phyloP scores from a whole-genome alignment of 1,139 yeast species.

The Ogataea hybrid region DNA sequence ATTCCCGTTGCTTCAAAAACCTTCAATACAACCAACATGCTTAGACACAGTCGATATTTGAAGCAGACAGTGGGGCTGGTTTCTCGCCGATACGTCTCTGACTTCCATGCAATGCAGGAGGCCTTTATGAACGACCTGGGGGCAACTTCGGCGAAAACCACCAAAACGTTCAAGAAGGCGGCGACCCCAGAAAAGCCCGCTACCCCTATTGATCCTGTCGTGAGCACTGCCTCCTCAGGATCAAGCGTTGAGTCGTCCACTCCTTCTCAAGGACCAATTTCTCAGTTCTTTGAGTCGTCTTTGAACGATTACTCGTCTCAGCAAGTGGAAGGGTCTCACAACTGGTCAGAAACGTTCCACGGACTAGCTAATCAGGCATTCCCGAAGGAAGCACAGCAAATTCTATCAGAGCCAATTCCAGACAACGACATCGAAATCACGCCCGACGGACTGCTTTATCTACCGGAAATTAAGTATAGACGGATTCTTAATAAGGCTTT shows the following conservation, averaged over 20 bases:
- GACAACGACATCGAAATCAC: slow-evolving; percentile 84
- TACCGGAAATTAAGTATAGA: slow-evolving; percentile 94
- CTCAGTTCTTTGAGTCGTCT: slow-evolving; percentile 20
- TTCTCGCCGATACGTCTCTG: slow-evolving; percentile 15
- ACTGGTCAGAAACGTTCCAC: slow-evolving; percentile 77
- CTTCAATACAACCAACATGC: neutral
- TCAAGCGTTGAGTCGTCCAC: neutral
- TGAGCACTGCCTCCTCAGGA: neutral
- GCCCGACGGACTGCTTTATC: slow-evolving; percentile 88
- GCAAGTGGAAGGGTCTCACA: slow-evolving; percentile 31
- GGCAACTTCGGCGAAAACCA: slow-evolving; percentile 2
- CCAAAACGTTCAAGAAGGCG: slow-evolving; percentile 3
- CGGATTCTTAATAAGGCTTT: slow-evolving; percentile 84
- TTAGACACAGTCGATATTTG: neutral
- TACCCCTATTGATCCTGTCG: neutral
- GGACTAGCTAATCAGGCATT: slow-evolving; percentile 85
- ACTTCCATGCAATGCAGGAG: slow-evolving; percentile 30
- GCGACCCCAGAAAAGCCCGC: slow-evolving; percentile 1
- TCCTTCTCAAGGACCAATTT: slow-evolving; percentile 14
- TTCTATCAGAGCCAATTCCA: slow-evolving; percentile 57
- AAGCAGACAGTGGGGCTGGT: neutral
- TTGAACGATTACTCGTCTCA: slow-evolving; percentile 24
- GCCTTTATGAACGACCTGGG: slow-evolving; percentile 22
- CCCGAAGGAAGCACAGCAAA: slow-evolving; percentile 53
- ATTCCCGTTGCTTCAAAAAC: neutral